These are phyloP conservation scores for Metarhizium sp. DNA, from an alignment of 2,329 filamentous ascomycete species.

Conservation along the genomic window DNA sequence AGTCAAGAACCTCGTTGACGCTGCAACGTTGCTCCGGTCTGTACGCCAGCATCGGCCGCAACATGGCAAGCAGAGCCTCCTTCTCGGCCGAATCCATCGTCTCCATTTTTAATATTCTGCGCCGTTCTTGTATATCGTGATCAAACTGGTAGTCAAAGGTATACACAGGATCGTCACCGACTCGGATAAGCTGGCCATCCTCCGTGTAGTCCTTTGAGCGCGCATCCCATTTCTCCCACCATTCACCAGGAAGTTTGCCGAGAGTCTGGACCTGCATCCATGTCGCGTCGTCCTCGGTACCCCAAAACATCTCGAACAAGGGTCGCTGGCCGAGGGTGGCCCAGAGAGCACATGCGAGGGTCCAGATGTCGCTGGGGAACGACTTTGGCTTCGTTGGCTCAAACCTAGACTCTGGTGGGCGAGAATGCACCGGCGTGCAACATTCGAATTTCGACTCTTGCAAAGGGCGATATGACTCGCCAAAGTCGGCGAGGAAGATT, in stretches of 20 bases:
- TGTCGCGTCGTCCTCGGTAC: not conserved
- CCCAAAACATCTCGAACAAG: constrained; percentile 9
- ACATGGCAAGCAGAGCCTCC: not conserved
- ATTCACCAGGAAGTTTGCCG: not conserved
- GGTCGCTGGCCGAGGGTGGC: constrained; percentile 11
- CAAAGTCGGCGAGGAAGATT: constrained; percentile 13
- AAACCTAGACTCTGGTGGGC: constrained; percentile 13
- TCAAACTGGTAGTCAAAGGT: not conserved
- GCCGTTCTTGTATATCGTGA: not conserved
- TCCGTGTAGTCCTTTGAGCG: not conserved
- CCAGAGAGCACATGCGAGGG: constrained; percentile 1
- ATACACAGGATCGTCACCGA: not conserved
- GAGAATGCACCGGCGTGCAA: constrained; percentile 11
- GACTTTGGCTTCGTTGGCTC: constrained; percentile 10
- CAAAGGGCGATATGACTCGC: constrained; percentile 11
- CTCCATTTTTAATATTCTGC: not conserved
- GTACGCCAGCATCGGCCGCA: not conserved
- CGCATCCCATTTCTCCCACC: not conserved
- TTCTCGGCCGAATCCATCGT: not conserved
- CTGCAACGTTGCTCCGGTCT: not conserved
- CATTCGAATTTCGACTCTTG: constrained; percentile 11
- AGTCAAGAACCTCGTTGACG: not conserved
- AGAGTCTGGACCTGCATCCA: not conserved
- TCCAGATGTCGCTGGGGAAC: constrained; percentile 9
- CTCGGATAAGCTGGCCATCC: not conserved